Evolutionary conservation across 495 filamentous ascomycete genomes (phyloP), one percentile per base, ranked within the genome.

Genomic region (Xylaria intraflava): DNA sequence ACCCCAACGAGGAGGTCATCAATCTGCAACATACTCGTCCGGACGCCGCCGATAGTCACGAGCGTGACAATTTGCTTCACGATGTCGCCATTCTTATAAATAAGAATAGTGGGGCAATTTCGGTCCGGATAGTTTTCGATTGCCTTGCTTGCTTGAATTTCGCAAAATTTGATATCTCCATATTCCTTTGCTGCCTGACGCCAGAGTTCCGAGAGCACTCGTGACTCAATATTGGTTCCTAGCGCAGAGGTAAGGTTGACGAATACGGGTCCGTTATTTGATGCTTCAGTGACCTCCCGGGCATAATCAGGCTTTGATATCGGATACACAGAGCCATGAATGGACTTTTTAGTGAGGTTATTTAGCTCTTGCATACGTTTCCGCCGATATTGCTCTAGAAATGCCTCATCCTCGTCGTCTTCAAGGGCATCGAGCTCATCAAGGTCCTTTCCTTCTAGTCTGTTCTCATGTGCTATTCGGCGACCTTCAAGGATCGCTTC

Each of bases 121-220:
- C 78, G 78, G 64, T 97, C 94, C 14, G 93, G 93, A 67, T 97
- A 99, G 19, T 86, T 86, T 71, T 97, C 93, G 62, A 99, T 96
- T 52, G 93, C 95, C 80, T 95, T 84, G 63, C 90, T 85, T 2
- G 83, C 93, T 59, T 83, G 78, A 41, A 99, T 97, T 70, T 99
- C 89, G 66, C 91, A 96, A 73, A 99, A 99, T 71, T 99, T 99
- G 65, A 97, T 70, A 53, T 99, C 90, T 26, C 89, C 89, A 62
- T 85, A 97, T 62, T 89, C 88, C 50, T 67, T 69, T 14, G 93
- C 93, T 53, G 90, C 72, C 62, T 87, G 80, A 19, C 86, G 76
- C 92, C 93, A 99, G n/a, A 96, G 73, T 62, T 93, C 83, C 12
- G 85, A 84, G 59, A 96, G 65, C 1, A 94, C 69, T 29, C 86